Base-by-base conservation (phyloP, 2,329 filamentous ascomycete species). In the Ceratocystis destructans region DNA sequence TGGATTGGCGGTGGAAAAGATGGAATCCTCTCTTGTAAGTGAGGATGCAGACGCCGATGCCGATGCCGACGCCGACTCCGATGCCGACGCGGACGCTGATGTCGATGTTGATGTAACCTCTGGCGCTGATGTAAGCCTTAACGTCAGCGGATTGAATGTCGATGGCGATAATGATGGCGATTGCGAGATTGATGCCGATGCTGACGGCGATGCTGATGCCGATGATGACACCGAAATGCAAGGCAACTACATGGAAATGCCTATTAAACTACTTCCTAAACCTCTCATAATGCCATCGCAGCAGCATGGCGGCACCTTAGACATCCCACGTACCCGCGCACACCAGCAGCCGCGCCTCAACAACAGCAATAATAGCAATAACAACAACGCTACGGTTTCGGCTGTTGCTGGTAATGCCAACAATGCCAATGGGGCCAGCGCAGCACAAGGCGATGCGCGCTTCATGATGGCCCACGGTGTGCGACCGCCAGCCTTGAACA, bases 141-240 rank as follows among this genome's bases (percentile, higher is more conserved):
- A 37, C 28, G 65, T 67, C 17, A 64, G 65, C 28, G 50, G 37
- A 1, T 50, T 67, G 10, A 64, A 57, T 20, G 65, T 67, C 2
- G 61, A 33, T 28, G 65, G 48, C 15, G 61, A 63, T 64, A 62
- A 17, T 5, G 55, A 59, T 31, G 55, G 55, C 55, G 66, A 55
- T n/a, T 66, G 48, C 1, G 69, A 71, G 33, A 75, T 72, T 2
- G 75, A 76, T 31, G 70, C 69, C 0, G 73, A 75, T 65, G 72
- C 66, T 72, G 74, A 69, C 28, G 28, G 7, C 15, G 66, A 46
- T 5, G 68, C 65, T 50, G 76, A 77, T 59, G 75, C 76, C 64
- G 76, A 77, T 69, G 76, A 74, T 3, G 76, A 77, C 65, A 76
- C 76, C 7, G 79, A 80, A 66, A 85, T 85, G 82, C 82, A 85